Conservation (phyloP, 257 asterid species). For the Rauvolfia tetraphylla region DNA sequence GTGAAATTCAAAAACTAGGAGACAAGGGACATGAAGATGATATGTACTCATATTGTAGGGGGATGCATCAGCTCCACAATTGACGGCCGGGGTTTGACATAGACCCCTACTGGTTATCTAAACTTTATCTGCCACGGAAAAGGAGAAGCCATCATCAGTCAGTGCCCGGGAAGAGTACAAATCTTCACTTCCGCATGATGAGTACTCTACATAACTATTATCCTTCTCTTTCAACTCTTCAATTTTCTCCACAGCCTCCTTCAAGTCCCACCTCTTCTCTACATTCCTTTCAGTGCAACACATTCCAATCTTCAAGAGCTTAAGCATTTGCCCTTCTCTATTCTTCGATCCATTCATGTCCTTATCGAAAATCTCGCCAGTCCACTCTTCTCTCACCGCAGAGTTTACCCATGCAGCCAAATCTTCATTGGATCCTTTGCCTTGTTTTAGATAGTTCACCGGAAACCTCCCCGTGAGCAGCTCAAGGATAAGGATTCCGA, state of each 20-base stretch:
- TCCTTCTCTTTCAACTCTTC: conserved; percentile 51
- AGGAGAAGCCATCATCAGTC: conserved; percentile 42
- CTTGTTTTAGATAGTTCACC: conserved; percentile 46
- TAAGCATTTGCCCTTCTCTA: conserved; percentile 54
- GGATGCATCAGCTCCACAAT: no score
- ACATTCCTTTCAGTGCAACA: conserved; percentile 56
- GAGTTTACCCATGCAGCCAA: conserved; percentile 64
- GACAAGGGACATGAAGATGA: no score
- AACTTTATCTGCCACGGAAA: conserved; percentile 22
- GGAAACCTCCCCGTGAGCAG: conserved; percentile 60
- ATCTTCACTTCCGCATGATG: conserved; percentile 47
- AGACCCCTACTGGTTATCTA: no score
- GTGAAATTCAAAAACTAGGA: no score
- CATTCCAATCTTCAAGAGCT: conserved; percentile 65
- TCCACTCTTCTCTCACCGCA: conserved; percentile 71
- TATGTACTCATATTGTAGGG: no score
- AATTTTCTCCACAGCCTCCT: conserved; percentile 45
- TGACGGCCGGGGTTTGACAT: no score
- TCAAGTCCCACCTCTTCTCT: conserved; percentile 50
- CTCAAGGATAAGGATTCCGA: conserved; percentile 64
- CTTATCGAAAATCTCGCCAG: conserved; percentile 64
- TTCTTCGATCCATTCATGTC: conserved; percentile 34
- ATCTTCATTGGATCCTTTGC: conserved; percentile 46
- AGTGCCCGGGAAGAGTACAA: conserved; percentile 35
- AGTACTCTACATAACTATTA: conserved; percentile 28